These are phyloP conservation scores for Barbatosphaeria neglecta DNA, from an alignment of 495 filamentous ascomycete genomes.

Conservation along the genomic window DNA sequence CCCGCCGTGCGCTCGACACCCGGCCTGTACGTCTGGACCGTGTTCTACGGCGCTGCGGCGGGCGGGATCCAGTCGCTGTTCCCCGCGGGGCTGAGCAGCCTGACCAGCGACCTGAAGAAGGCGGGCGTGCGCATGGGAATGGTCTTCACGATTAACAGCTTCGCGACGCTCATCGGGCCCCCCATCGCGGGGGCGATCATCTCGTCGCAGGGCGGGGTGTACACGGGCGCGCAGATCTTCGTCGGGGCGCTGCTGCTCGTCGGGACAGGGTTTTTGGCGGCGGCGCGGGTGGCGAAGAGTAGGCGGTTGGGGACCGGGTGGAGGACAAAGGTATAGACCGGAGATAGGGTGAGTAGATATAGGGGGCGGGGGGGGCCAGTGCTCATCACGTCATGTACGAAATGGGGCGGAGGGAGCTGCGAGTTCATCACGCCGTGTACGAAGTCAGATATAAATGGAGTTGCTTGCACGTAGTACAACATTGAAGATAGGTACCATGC, in stretches of 20 bases:
- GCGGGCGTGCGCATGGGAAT: slow-evolving; percentile 67
- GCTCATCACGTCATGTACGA: no score
- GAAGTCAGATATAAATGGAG: no score
- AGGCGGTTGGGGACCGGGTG: slow-evolving; percentile 16
- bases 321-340: slow-evolving; percentile 11
- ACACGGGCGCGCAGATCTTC: slow-evolving; percentile 53
- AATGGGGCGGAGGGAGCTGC: no score
- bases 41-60: slow-evolving; percentile 54
- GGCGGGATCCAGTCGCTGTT: slow-evolving; percentile 60
- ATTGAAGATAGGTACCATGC: no score
- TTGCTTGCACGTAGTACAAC: no score
- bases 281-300: slow-evolving; percentile 20
- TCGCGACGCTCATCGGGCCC: slow-evolving; percentile 62
- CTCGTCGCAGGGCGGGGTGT: slow-evolving; percentile 40
- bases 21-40: slow-evolving; percentile 47
- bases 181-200: slow-evolving; percentile 63
- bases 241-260: slow-evolving; percentile 37
- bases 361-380: no score
- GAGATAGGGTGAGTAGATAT: not conserved
- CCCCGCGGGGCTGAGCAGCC: slow-evolving; percentile 49
- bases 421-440: no score
- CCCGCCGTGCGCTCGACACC: slow-evolving; percentile 36
- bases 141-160: slow-evolving; percentile 62
- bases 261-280: slow-evolving; percentile 31
- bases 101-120: slow-evolving; percentile 52